Evolutionary conservation across 192 early-diverging fungal genomes (phyloP).

Genomic region (Gryganskiella cystojenkinii): DNA sequence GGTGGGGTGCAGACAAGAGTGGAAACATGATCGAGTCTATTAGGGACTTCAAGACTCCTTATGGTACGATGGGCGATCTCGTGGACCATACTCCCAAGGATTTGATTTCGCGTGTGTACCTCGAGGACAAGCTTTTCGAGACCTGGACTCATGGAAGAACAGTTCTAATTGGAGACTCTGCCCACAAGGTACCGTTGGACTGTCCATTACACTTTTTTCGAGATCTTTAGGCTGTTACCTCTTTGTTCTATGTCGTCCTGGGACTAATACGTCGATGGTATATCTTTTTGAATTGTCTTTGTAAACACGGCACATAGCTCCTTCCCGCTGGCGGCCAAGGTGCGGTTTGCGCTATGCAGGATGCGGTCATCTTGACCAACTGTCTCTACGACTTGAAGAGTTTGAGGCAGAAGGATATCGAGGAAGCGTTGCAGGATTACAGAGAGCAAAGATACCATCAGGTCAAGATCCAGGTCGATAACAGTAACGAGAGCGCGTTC

Average conservation of each 20-base stretch:
- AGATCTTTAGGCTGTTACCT: too few relatives aligned
- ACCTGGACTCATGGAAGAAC: background rate
- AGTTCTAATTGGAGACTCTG: background rate
- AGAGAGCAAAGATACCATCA: background rate
- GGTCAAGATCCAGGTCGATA: background rate
- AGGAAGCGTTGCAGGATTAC: background rate
- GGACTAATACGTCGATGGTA: background rate
- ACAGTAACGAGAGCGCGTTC: background rate
- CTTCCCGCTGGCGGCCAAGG: conserved; percentile 2
- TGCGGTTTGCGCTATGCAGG: conserved; percentile 8
- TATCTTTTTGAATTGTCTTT: background rate
- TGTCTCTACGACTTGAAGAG: conserved; percentile 2
- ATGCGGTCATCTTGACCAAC: conserved; percentile 9
- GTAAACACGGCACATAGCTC: background rate
- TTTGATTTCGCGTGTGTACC: background rate
- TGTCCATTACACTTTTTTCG: background rate
- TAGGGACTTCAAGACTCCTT: background rate
- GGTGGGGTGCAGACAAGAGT: background rate
- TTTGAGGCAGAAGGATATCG: background rate
- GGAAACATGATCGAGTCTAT: background rate
- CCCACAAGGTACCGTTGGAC: too few relatives aligned
- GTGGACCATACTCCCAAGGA: background rate
- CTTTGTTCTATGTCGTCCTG: too few relatives aligned
- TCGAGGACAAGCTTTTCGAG: conserved; percentile 1
- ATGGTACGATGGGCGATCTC: background rate